Percentiles rank a stretch among this genome's conserved stretches.
Evolutionary conservation across 2,329 filamentous ascomycete species (phyloP).

Genomic region (Diaporthe sp.): DNA sequence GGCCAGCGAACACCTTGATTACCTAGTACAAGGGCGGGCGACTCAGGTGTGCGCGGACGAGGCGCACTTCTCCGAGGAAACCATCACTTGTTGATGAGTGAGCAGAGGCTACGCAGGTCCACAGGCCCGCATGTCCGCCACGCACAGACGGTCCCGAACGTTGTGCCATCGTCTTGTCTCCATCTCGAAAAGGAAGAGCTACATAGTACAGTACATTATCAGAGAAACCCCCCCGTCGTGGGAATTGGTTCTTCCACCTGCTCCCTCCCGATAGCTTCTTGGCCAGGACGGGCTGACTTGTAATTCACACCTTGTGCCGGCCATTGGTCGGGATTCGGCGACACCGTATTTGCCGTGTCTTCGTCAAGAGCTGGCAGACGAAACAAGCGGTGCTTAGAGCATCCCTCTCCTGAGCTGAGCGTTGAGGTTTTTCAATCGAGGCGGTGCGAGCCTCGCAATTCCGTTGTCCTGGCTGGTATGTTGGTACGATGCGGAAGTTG

Average conservation of each 20-base stretch:
- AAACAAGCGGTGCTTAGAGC: neutral
- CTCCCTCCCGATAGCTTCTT: neutral
- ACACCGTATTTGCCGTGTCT: neutral
- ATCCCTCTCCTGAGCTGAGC: neutral
- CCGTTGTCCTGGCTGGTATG: neutral
- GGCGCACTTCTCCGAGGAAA: slow-evolving; percentile 14
- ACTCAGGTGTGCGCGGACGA: slow-evolving; percentile 6
- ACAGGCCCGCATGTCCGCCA: neutral
- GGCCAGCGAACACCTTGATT: slow-evolving; percentile 5
- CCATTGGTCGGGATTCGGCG: slow-evolving; percentile 10
- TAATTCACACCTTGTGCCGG: neutral
- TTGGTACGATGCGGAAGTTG: neutral
- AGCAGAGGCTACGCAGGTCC: neutral
- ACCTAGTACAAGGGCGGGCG: neutral
- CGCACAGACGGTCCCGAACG: neutral
- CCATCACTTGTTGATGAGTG: neutral
- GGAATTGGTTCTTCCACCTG: neutral
- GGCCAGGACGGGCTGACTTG: neutral
- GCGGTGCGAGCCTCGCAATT: neutral
- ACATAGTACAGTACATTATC: neutral
- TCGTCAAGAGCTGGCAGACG: neutral
- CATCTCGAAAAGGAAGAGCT: neutral
- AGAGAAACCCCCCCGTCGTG: neutral
- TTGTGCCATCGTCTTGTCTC: too few species aligned
- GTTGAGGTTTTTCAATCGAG: neutral